Base-by-base conservation (phyloP, 805 yeast genomes). In the Zygosaccharomyces bisporus region DNA sequence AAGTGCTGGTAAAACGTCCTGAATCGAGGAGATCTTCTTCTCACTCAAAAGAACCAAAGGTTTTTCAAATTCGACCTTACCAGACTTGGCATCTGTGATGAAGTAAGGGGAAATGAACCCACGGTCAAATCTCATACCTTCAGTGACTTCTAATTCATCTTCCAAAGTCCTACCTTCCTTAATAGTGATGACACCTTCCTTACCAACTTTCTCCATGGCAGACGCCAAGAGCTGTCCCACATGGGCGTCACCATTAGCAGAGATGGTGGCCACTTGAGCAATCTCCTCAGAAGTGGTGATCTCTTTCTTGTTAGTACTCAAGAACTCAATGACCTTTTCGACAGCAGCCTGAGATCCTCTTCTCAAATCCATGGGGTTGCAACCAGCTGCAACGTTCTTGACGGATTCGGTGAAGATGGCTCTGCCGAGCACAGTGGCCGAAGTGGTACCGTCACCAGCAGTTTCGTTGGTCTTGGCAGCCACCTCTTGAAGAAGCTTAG, bases 361-460 rank as follows among this genome's bases (percentile, higher is more conserved):
- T 79, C 98, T 86, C 64, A 91, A 77, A 62, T 91, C 98, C 93
- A 89, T 90, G 59, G 99, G 98, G 75, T 91, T 93, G 72, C 96
- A 90, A 50, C 99, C 99, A 45, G 98, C 96, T 50, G 98, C 97
- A 35, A 93, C 99, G 63, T 88, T 88, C 77, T 88, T 89, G 50
- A 91, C 95, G 23, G 95, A 80, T 71, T 93, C 97, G 49, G 95
- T 83, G 74, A 91, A 87, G 57, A 91, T 91, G 46, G 96, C 84
- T 69, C 95, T 86, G 56, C 97, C 98, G 57, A 91, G 76, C 44
- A 91, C 95, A 39, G 98, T 93, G 57, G 98, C 97, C 35, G 95
- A 84, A 30, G 99, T 91, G 53, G 99, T 91, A 70, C 99, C 99
- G 62, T 91, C 99, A 72, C 99, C 99, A 50, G 98, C 97, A 58